Evolutionary conservation across 441 rosid genomes (phyloP).

Genomic region (Gossypium trilobum): DNA sequence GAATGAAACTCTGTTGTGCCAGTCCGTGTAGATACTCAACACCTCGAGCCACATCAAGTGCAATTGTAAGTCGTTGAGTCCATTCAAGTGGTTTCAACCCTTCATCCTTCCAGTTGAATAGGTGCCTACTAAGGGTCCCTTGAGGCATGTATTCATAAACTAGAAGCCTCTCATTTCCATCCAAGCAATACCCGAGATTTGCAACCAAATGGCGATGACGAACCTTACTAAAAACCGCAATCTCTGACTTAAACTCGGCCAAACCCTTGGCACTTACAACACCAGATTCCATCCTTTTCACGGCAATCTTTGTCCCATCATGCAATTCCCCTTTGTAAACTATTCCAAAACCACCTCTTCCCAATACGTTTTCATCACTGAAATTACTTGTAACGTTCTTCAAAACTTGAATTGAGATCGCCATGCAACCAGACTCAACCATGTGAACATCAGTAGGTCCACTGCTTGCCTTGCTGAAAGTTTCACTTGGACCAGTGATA

Average conservation of each 20-base stretch:
- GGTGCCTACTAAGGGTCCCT: conserved; percentile 32
- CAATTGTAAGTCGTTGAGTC: conserved; percentile 36
- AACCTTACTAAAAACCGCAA: conserved; percentile 41
- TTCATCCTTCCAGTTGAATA: conserved; percentile 35
- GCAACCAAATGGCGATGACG: conserved; percentile 41
- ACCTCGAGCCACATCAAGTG: conserved; percentile 39
- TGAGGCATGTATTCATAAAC: conserved; percentile 30
- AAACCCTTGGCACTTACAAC: conserved; percentile 33
- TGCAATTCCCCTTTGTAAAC: conserved; percentile 42
- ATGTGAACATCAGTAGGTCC: conserved; percentile 22
- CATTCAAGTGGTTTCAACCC: conserved; percentile 38
- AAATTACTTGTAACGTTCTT: conserved; percentile 31
- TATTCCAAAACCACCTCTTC: conserved; percentile 40
- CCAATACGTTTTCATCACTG: conserved; percentile 29
- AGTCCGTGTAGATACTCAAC: conserved; percentile 35
- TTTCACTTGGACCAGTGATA: conserved; percentile 16
- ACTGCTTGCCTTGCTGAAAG: conserved; percentile 18
- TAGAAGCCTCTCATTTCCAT: conserved; percentile 32
- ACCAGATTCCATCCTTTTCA: conserved; percentile 41
- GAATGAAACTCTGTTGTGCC: conserved; percentile 37
- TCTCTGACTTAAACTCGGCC: conserved; percentile 39
- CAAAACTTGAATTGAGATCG: conserved; percentile 36
- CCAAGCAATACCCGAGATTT: conserved; percentile 40
- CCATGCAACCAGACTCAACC: conserved; percentile 36
- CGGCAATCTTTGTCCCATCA: conserved; percentile 43